Conservation (phyloP, 257 asterid species). For the Solanum corneliomulleri region DNA sequence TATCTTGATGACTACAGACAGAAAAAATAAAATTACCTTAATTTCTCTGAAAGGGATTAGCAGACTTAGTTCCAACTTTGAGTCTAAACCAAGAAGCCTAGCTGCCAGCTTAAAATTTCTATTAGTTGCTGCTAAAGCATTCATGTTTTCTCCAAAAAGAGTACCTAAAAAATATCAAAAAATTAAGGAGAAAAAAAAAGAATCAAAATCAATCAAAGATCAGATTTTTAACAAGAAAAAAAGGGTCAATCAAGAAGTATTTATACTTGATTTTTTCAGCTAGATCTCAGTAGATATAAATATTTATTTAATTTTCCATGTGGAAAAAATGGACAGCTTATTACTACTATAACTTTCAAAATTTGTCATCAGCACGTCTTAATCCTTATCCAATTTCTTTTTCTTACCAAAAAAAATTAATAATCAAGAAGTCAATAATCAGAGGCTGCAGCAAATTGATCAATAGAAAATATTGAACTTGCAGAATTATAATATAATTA, state of each 20-base stretch:
- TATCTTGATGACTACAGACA: neutral
- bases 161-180: neutral
- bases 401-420: neutral
- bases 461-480: neutral
- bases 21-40: conserved; percentile 35
- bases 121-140: conserved; percentile 90
- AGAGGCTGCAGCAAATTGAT: neutral
- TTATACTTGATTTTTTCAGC: neutral
- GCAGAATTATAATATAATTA: too few species aligned
- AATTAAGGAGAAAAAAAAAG: neutral
- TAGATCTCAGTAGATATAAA: neutral
- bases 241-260: neutral
- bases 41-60: conserved; percentile 93
- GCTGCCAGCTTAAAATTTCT: conserved; percentile 87
- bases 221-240: neutral
- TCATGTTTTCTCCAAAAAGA: conserved; percentile 33
- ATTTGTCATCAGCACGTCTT: neutral
- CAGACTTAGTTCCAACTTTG: conserved; percentile 74
- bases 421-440: neutral
- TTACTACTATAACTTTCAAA: neutral
- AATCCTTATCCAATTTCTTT: neutral
- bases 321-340: neutral
- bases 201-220: neutral
- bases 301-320: neutral
- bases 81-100: conserved; percentile 74